These are phyloP conservation scores for Trifolium repens DNA, from an alignment of 306 rosid species.

Conservation along the genomic window DNA sequence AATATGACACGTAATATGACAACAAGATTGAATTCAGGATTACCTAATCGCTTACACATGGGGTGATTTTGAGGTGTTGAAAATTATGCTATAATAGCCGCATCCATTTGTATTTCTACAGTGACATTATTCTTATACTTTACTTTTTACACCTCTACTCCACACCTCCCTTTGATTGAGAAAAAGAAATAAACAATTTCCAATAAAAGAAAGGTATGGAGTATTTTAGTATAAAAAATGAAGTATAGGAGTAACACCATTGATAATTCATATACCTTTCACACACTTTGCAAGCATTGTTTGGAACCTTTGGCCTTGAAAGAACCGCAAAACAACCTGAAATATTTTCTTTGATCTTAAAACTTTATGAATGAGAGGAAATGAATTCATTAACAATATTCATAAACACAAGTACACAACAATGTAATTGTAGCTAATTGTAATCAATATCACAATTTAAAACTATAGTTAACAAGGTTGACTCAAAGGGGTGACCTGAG, in stretches of 20 bases:
- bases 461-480: conserved; percentile 25
- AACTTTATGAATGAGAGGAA: background rate
- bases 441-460: background rate
- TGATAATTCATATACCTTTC: conserved; percentile 6
- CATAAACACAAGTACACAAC: background rate
- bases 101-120: conserved; percentile 12
- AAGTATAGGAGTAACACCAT: conserved; percentile 34
- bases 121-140: conserved; percentile 16
- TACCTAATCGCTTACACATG: background rate
- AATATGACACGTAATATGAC: too few relatives aligned
- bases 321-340: conserved; percentile 7
- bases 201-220: conserved; percentile 13
- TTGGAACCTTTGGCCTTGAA: background rate
- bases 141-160: conserved; percentile 33
- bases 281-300: background rate
- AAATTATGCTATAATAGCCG: background rate
- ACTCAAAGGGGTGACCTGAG: conserved; percentile 60
- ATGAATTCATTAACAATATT: background rate
- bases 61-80: background rate
- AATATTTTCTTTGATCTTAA: conserved; percentile 28
- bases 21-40: too few relatives aligned
- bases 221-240: conserved; percentile 25
- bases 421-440: background rate
- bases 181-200: background rate
- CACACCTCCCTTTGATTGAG: conserved; percentile 44